Evolutionary conservation across 2,329 filamentous ascomycete species (phyloP).

Genomic region (Calonectria pseudoreteaudii): DNA sequence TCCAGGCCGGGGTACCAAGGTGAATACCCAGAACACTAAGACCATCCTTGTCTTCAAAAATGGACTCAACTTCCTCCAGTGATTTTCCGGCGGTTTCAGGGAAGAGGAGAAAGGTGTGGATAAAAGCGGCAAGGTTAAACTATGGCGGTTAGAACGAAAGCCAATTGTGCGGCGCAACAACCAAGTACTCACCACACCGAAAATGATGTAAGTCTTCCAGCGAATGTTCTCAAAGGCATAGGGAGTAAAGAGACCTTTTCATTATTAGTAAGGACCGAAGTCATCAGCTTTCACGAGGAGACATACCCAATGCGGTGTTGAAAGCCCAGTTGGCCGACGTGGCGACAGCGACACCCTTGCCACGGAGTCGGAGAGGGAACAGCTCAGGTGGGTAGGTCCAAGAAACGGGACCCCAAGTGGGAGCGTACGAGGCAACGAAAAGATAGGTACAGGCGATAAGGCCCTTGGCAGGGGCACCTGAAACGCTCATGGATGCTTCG

Average conservation of each 20-base stretch:
- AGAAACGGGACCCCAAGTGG: slow-evolving; percentile 61
- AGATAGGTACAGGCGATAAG: slow-evolving; percentile 77
- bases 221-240: slow-evolving; percentile 17
- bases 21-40: slow-evolving; percentile 20
- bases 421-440: slow-evolving; percentile 64
- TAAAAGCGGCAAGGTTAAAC: slow-evolving; percentile 37
- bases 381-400: slow-evolving; percentile 71
- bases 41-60: slow-evolving; percentile 43
- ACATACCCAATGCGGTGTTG: slow-evolving; percentile 52
- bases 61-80: slow-evolving; percentile 71
- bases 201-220: slow-evolving; percentile 54
- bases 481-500: slow-evolving; percentile 60
- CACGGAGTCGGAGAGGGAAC: slow-evolving; percentile 59
- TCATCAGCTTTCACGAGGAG: neutral
- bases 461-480: slow-evolving; percentile 63
- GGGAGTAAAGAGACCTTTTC: slow-evolving; percentile 11
- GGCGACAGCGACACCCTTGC: slow-evolving; percentile 63
- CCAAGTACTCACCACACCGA: slow-evolving; percentile 50
- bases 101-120: slow-evolving; percentile 56
- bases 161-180: neutral
- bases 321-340: slow-evolving; percentile 59
- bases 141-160: neutral
- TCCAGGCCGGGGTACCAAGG: slow-evolving; percentile 38
- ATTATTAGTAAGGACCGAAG: neutral
- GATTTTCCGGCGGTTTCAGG: slow-evolving; percentile 60